Percentiles rank a stretch among this genome's conserved stretches.
Evolutionary conservation across 2,329 filamentous ascomycete genomes (phyloP).

Genomic region (Fusarium nygamai): DNA sequence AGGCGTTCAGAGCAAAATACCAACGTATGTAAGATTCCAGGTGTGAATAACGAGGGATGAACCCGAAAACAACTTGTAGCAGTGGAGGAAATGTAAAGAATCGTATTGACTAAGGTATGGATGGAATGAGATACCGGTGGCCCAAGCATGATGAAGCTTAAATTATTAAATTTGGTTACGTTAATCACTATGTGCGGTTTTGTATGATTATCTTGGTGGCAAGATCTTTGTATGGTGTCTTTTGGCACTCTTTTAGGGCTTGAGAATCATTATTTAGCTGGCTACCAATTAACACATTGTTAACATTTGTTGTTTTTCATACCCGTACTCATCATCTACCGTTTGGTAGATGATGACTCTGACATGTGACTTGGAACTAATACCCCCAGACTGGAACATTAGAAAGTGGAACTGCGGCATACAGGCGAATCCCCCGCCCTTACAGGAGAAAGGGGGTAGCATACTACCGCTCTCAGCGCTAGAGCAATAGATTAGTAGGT

Average conservation of each 20-base stretch:
- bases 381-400: conserved; percentile 19
- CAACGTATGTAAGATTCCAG: conserved; percentile 44
- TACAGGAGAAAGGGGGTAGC: conserved; percentile 5
- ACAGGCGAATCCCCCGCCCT: conserved; percentile 6
- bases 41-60: conserved; percentile 22
- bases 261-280: not conserved
- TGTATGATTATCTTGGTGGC: not conserved
- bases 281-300: not conserved
- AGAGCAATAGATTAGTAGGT: not conserved
- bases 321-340: not conserved
- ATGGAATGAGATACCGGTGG: conserved; percentile 24
- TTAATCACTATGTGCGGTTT: not conserved
- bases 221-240: not conserved
- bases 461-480: not conserved
- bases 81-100: conserved; percentile 11
- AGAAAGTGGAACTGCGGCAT: conserved; percentile 3
- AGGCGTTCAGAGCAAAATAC: conserved; percentile 45
- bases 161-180: not conserved
- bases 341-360: not conserved
- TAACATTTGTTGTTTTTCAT: not conserved
- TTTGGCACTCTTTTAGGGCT: not conserved
- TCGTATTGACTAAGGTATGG: conserved; percentile 13
- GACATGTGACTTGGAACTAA: conserved; percentile 33
- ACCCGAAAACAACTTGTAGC: conserved; percentile 12
- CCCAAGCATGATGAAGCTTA: conserved; percentile 8